A percentile compares a stretch with the other conserved stretches of the same genome.
These are phyloP conservation scores for Colletotrichum sojae DNA, from an alignment of 2,329 filamentous ascomycete species.

Conservation along the genomic window DNA sequence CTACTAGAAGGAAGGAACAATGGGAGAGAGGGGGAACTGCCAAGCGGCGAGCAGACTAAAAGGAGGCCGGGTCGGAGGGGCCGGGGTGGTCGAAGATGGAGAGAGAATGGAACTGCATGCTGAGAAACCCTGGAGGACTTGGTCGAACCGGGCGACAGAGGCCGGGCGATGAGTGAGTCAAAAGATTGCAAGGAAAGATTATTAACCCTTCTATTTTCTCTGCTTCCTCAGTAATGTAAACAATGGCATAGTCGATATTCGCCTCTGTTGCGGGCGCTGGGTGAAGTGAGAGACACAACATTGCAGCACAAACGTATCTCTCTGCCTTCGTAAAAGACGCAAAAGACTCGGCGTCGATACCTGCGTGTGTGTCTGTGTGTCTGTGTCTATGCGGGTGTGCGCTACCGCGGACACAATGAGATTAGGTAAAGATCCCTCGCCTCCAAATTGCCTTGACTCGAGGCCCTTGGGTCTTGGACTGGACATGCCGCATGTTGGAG, in stretches of 20 bases:
- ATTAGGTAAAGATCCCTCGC: neutral
- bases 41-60: constrained; percentile 31
- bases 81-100: constrained; percentile 14
- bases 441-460: neutral
- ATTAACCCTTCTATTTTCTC: neutral
- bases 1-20: constrained; percentile 8
- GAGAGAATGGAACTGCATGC: neutral
- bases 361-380: neutral
- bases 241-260: constrained; percentile 8
- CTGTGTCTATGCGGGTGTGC: too few species aligned
- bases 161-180: neutral
- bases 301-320: constrained; percentile 8
- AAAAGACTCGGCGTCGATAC: neutral
- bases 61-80: constrained; percentile 25
- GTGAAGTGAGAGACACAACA: constrained; percentile 8
- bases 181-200: constrained; percentile 1
- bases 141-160: constrained; percentile 7
- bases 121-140: constrained; percentile 9
- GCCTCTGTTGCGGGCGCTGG: neutral
- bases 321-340: neutral
- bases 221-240: constrained; percentile 13
- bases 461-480: constrained; percentile 3
- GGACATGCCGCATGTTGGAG: constrained; percentile 22
- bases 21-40: constrained; percentile 13
- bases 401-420: neutral